These are phyloP conservation scores for Metschnikowia orientalis DNA, from an alignment of 805 yeast species.

Conservation along the genomic window DNA sequence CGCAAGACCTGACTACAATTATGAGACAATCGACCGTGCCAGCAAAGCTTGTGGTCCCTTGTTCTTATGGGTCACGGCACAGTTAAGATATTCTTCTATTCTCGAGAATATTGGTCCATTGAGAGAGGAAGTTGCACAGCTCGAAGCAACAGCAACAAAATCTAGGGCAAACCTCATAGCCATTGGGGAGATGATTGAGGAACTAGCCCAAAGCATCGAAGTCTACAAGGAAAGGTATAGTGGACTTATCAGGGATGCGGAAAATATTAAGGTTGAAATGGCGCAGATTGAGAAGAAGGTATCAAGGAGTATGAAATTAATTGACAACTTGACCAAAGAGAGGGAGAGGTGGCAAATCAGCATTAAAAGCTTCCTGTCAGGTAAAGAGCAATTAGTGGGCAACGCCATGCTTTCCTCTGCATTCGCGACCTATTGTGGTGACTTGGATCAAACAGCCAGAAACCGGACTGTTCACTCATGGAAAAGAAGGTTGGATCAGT, in stretches of 20 bases:
- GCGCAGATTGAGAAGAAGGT: slow-evolving; percentile 55
- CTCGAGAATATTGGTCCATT: slow-evolving; percentile 72
- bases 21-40: slow-evolving; percentile 76
- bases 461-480: slow-evolving; percentile 29
- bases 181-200: slow-evolving; percentile 74
- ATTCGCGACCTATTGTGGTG: slow-evolving; percentile 57
- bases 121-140: slow-evolving; percentile 52
- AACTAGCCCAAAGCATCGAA: slow-evolving; percentile 66
- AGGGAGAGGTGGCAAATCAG: slow-evolving; percentile 69
- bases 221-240: slow-evolving; percentile 66
- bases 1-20: slow-evolving; percentile 59
- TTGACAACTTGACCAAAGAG: slow-evolving; percentile 64
- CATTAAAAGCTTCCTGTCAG: slow-evolving; percentile 45
- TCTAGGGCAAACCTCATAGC: slow-evolving; percentile 70
- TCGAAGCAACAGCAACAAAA: slow-evolving; percentile 58
- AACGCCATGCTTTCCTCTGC: slow-evolving; percentile 63
- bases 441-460: slow-evolving; percentile 48
- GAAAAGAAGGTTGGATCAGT: slow-evolving; percentile 29
- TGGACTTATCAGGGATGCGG: slow-evolving; percentile 70
- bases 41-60: slow-evolving; percentile 95
- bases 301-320: slow-evolving; percentile 53
- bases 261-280: slow-evolving; percentile 71
- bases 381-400: slow-evolving; percentile 53
- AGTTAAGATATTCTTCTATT: slow-evolving; percentile 69
- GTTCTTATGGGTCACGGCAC: slow-evolving; percentile 85